phyloP scores from a whole-genome alignment of 2,329 filamentous ascomycete genomes.

The Calonectria leucothoes region DNA sequence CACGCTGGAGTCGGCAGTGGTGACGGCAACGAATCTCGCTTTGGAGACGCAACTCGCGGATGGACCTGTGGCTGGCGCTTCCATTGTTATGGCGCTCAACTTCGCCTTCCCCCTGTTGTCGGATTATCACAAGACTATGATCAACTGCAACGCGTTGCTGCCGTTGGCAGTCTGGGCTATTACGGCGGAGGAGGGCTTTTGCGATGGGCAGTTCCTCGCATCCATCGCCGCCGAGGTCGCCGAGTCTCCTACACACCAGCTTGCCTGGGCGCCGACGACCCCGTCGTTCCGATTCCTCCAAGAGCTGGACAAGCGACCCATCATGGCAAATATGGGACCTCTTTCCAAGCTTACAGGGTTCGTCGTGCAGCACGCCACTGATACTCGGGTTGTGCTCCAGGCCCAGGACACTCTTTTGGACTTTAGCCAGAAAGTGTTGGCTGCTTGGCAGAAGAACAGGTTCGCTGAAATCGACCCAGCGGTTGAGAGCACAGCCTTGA shows the following conservation, averaged over 20 bases:
- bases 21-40: constrained; percentile 81
- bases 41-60: constrained; percentile 61
- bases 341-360: constrained; percentile 74
- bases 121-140: constrained; percentile 63
- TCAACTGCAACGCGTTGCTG: constrained; percentile 78
- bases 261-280: constrained; percentile 74
- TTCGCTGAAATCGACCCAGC: constrained; percentile 78
- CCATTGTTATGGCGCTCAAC: constrained; percentile 78
- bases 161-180: constrained; percentile 76
- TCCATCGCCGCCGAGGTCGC: constrained; percentile 75
- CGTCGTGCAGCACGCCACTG: constrained; percentile 66
- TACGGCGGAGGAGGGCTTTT: constrained; percentile 78
- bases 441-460: constrained; percentile 80
- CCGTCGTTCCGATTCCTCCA: constrained; percentile 71
- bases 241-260: constrained; percentile 53
- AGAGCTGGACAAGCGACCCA: constrained; percentile 67
- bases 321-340: constrained; percentile 75
- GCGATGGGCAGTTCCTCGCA: constrained; percentile 80
- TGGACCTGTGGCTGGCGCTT: constrained; percentile 55
- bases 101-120: constrained; percentile 81
- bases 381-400: constrained; percentile 58
- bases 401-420: constrained; percentile 71
- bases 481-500: constrained; percentile 72
- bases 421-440: constrained; percentile 74
- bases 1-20: constrained; percentile 78